Conservation (phyloP, 75 land plant species). For the Gnetum montanum region DNA sequence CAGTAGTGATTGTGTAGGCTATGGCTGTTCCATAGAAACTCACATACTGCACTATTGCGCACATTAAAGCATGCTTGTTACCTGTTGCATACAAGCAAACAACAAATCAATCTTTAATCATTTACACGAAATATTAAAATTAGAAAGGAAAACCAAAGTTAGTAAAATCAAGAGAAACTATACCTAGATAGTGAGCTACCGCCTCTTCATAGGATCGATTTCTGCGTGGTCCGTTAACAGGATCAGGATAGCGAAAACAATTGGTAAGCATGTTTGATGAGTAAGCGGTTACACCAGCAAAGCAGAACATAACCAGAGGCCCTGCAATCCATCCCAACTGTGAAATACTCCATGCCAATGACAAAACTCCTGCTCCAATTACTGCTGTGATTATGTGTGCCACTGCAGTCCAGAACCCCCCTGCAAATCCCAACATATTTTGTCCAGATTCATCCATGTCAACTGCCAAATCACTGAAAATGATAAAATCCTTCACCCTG, state of each 20-base stretch:
- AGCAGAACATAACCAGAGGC: slow-evolving; percentile 42
- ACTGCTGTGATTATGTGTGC: slow-evolving; percentile 46
- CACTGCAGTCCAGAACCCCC: slow-evolving; percentile 33
- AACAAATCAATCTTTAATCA: too few species aligned
- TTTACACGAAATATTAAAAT: too few species aligned
- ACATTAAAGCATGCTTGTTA: slow-evolving; percentile 19
- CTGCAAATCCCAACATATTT: slow-evolving; percentile 5
- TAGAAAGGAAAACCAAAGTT: too few species aligned
- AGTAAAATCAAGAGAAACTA: too few species aligned
- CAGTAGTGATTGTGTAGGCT: slow-evolving; percentile 55
- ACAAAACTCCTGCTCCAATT: slow-evolving; percentile 43
- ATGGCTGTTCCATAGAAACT: slow-evolving; percentile 30
- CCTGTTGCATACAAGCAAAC: slow-evolving; percentile 15
- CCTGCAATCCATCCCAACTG: slow-evolving; percentile 79
- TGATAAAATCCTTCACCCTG: too few species aligned
- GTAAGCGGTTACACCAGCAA: slow-evolving; percentile 45
- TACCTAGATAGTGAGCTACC: too few species aligned
- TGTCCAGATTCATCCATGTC: not conserved
- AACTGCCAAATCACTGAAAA: too few species aligned
- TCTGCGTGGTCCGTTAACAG: slow-evolving; percentile 45
- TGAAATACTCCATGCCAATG: slow-evolving; percentile 40
- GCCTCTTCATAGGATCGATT: slow-evolving; percentile 65
- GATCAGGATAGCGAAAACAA: slow-evolving; percentile 60
- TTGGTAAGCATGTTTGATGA: slow-evolving; percentile 51
- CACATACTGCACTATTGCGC: slow-evolving; percentile 32